Evolutionary conservation across 1,284 basidiomycete genomes (phyloP), one percentile per base, ranked within the genome.

Genomic region (Cutaneotrichosporon mucoides): DNA sequence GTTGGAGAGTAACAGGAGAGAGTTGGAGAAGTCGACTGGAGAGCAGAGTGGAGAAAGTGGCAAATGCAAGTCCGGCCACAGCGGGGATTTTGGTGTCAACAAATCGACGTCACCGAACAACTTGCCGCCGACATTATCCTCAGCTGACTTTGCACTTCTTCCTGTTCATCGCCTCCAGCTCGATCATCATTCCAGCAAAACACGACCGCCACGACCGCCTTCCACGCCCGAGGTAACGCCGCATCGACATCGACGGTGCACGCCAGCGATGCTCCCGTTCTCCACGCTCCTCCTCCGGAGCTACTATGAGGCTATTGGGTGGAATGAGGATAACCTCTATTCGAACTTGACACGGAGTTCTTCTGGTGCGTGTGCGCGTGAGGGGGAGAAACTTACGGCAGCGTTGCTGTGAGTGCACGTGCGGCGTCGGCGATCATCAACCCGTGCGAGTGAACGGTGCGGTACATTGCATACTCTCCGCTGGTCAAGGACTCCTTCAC

Each of bases 281-380:
- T 87, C 89, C 34, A 85, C 90, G 10, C 91, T 93, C 79, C 88
- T 97, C 54, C 82, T 97, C 47, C 86, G 88, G 64, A 88, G 84
- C 73, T 97, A 96, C 79, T 93, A 93, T 80, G 84, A 85, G 64
- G 86, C 86, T 11, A 96, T 92, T 45, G 90, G 90, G 63, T 98
- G 94, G 94, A 94, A 94, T 71, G 90, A 95, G 75, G 92, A 97
- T 78, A 94, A 94, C 72, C 83, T 94, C 6, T 97, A 93, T 72
- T 86, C 89, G 5, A 91, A 95, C 68, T 75, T 98, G 41, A 97
- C 92, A 5, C 84, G 90, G 45, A 89, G 91, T 41, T 94, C 91
- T 1, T 88, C 84, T 79, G 88, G 90, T 92, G 63, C 33, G 47
- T 45, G 2, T 3, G 3, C 3, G 45, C 89, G 91, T 41, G 93